A percentile compares a stretch with the other conserved stretches of the same genome.
Conservation (phyloP, 2,329 filamentous ascomycete genomes). For the Thielaviopsis ethacetica region DNA sequence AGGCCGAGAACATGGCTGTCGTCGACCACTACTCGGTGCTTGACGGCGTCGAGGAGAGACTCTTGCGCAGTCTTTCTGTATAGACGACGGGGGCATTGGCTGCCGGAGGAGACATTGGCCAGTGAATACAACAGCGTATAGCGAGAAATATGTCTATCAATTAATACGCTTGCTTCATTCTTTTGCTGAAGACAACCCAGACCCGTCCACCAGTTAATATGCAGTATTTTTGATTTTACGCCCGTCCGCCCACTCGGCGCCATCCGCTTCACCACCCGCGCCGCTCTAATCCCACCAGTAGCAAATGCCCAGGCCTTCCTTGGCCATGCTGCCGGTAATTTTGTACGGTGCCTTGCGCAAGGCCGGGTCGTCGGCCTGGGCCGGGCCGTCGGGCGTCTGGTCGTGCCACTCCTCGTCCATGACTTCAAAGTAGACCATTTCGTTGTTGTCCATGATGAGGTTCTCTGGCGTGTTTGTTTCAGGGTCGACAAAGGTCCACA, state of each 20-base stretch:
- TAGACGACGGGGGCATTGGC: constrained; percentile 1
- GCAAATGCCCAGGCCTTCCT: constrained; percentile 43
- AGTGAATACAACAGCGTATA: background rate
- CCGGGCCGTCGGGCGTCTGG: constrained; percentile 55
- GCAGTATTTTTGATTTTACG: background rate
- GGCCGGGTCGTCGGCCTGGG: constrained; percentile 42
- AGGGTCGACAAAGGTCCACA: constrained; percentile 58
- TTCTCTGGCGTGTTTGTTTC: constrained; percentile 24
- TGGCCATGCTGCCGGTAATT: constrained; percentile 49
- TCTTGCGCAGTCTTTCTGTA: constrained; percentile 31
- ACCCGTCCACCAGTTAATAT: background rate
- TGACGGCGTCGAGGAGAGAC: constrained; percentile 70
- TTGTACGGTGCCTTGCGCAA: constrained; percentile 54
- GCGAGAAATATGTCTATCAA: background rate
- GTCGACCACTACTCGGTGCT: constrained; percentile 86
- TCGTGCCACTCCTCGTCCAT: constrained; percentile 85
- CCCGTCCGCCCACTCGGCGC: no score
- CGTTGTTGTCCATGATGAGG: constrained; percentile 79
- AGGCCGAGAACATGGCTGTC: constrained; percentile 91
- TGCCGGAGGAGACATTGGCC: background rate
- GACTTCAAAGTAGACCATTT: constrained; percentile 74
- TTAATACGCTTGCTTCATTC: background rate
- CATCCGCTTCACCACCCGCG: no score
- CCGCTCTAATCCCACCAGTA: constrained; percentile 40
- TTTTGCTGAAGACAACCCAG: background rate